Percentiles rank a stretch among this genome's conserved stretches.
phyloP scores from a whole-genome alignment of 1,284 basidiomycete genomes.

The Schizopora paradoxa region DNA sequence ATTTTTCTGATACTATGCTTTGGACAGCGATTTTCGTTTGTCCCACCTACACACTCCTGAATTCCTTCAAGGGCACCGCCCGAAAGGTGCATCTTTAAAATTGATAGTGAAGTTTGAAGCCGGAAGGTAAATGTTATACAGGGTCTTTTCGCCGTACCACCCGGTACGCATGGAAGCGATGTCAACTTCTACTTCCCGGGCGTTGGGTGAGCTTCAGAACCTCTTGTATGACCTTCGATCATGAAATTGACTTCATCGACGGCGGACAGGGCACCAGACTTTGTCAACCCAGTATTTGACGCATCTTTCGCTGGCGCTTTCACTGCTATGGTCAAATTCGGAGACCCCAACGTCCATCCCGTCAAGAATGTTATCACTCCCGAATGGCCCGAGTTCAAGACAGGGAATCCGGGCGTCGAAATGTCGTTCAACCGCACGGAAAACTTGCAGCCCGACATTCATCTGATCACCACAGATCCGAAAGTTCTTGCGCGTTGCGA shows the following conservation, averaged over 20 bases:
- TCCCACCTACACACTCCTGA: conserved; percentile 28
- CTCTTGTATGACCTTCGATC: too few species aligned
- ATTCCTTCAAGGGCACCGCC: conserved; percentile 22
- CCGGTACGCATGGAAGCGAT: conserved; percentile 28
- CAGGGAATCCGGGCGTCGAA: conserved; percentile 26
- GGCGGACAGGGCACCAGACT: conserved; percentile 25
- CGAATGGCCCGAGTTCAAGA: conserved; percentile 25
- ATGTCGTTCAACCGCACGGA: conserved; percentile 35
- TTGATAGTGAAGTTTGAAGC: too few species aligned
- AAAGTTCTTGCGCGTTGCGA: conserved; percentile 27
- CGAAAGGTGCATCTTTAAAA: conserved; percentile 7
- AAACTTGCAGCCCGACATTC: conserved; percentile 23
- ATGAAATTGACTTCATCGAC: too few species aligned
- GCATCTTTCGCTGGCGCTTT: conserved; percentile 38
- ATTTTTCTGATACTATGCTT: too few species aligned
- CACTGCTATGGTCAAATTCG: conserved; percentile 31
- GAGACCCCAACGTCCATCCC: conserved; percentile 34
- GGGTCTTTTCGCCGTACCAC: conserved; percentile 30
- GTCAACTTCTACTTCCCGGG: conserved; percentile 29
- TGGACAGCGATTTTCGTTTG: conserved; percentile 33
- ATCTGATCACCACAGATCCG: conserved; percentile 22
- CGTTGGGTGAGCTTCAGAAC: too few species aligned
- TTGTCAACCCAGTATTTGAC: conserved; percentile 33
- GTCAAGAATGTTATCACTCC: conserved; percentile 27
- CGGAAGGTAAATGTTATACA: conserved; percentile 13